phyloP scores from a whole-genome alignment of 441 rosid species.

The Populus hybrid region DNA sequence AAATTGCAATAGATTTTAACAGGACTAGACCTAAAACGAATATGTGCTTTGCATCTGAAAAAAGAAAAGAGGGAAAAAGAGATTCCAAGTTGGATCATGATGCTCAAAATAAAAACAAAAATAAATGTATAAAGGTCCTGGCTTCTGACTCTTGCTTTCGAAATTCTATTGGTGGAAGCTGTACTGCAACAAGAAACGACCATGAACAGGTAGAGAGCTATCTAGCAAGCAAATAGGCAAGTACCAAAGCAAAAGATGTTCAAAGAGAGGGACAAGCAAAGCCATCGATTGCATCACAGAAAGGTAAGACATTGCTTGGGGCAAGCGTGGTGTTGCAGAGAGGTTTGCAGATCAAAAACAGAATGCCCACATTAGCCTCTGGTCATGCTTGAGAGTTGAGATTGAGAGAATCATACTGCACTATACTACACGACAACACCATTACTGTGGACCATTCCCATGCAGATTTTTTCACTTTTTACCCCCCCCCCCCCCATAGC shows the following conservation, averaged over 20 bases:
- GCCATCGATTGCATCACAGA: conserved; percentile 43
- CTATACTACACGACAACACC: conserved; percentile 32
- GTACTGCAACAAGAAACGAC: conserved; percentile 10
- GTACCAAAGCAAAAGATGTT: conserved; percentile 36
- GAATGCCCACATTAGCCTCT: conserved; percentile 25
- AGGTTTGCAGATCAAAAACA: conserved; percentile 25
- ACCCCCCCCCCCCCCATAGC: background rate
- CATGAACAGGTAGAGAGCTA: conserved; percentile 9
- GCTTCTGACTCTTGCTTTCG: too few species aligned
- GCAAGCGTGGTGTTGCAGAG: conserved; percentile 41
- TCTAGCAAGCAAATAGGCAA: conserved; percentile 11
- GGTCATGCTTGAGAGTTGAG: background rate
- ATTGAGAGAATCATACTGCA: conserved; percentile 6
- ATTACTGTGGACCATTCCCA: conserved; percentile 22
- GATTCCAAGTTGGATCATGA: background rate
- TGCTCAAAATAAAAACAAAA: background rate
- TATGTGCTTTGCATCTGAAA: background rate
- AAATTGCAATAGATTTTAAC: background rate
- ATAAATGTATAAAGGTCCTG: background rate
- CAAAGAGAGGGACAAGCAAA: conserved; percentile 25
- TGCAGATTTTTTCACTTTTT: conserved; percentile 1
- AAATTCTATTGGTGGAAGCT: conserved; percentile 30
- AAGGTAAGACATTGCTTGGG: conserved; percentile 46
- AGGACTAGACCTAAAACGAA: background rate
- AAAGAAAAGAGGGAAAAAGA: background rate